Evolutionary conservation across 306 rosid species (phyloP), one percentile per base, ranked within the genome.

Genomic region (Begonia masoniana): DNA sequence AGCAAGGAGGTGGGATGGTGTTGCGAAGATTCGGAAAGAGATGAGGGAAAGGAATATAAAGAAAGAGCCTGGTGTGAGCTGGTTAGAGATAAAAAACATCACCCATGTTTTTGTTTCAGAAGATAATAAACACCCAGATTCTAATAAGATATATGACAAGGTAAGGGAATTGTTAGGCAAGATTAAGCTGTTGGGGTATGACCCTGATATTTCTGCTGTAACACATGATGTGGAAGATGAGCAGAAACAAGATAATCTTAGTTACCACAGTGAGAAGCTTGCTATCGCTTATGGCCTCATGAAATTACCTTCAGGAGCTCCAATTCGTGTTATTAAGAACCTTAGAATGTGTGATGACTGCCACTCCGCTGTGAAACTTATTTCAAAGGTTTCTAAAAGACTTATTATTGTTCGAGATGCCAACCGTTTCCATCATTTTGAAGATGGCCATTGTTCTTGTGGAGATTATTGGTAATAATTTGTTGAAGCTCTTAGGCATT

Each of bases 261-360:
- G 65, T 47, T 67, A 60, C 61, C 72, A 67, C 16, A 67, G 66
- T 60, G 72, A 67, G 66, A 67, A 67, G 66, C 51, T 67, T 51
- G 72, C 66, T 15, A 19, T 67, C 26, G 72, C 72, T 54, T 67
- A 67, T 55, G 66, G 66, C 52, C 57, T 67, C 23, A 55, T 67
- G 62, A 67, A 60, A 50, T 53, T 57, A 23, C 66, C 72, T 54
- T 60, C 53, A 10, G 48, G 54, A 43, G 62, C 66, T 23, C 60
- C 66, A 11, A 67, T 67, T 14, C 49, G 62, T 19, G 66, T 67
- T 5, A 60, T 67, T 42, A 67, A 67, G 61, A 67, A 60, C 57
- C 61, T 67, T 55, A 60, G 62, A 31, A 60, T 67, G 66, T 67
- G 66, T 43, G 61, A 60, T 67, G 72, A 67, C 55, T 67, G 72